Evolutionary conservation across 108 stramenopile genomes (phyloP).

Genomic region (Skeletonema tropicum): DNA sequence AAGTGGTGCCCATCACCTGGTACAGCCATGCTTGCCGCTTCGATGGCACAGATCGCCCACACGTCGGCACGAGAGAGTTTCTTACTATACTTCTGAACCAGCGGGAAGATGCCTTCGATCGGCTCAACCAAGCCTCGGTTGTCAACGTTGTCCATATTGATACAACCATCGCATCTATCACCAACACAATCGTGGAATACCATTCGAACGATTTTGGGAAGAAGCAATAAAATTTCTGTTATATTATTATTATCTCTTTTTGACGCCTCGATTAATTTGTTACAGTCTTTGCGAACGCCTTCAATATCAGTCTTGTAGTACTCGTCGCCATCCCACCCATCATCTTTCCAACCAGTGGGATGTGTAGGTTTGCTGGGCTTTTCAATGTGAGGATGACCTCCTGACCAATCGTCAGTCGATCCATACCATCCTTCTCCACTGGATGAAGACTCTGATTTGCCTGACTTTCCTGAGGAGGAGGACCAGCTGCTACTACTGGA

Average conservation of each 20-base stretch:
- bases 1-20: conserved; percentile 30
- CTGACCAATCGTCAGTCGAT: background rate
- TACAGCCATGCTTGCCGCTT: conserved; percentile 44
- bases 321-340: conserved; percentile 16
- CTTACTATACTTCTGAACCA: conserved; percentile 36
- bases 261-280: conserved; percentile 6
- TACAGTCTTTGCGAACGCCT: conserved; percentile 9
- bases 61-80: conserved; percentile 55
- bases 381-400: too few relatives aligned
- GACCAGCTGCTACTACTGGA: too few relatives aligned
- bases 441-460: background rate
- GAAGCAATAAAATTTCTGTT: too few relatives aligned
- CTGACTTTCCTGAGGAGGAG: background rate
- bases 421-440: background rate
- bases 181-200: conserved; percentile 64
- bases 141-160: conserved; percentile 56
- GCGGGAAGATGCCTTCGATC: conserved; percentile 41
- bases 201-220: conserved; percentile 52
- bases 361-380: conserved; percentile 1
- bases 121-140: conserved; percentile 49
- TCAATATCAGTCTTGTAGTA: conserved; percentile 27
- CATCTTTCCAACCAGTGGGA: conserved; percentile 19
- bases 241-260: too few relatives aligned
- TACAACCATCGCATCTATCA: conserved; percentile 52
- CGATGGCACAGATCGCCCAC: conserved; percentile 56